Conservation (phyloP, 257 asterid species). For the Solanum clarkiae region DNA sequence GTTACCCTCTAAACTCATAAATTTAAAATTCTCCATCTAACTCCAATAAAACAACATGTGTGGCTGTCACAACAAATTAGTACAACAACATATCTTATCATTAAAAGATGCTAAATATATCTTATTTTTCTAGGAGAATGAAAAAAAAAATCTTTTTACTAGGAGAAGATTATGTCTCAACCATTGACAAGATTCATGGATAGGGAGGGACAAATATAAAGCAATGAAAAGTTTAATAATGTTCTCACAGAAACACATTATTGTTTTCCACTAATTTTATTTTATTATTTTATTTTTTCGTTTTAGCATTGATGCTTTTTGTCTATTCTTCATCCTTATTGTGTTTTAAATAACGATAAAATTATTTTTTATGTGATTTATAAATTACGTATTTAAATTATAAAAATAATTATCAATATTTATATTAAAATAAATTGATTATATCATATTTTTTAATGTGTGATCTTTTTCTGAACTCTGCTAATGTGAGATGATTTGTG, state of each 20-base stretch:
- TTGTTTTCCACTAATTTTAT: not conserved
- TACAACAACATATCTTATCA: not conserved
- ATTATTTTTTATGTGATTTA: not conserved
- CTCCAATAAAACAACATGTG: not conserved
- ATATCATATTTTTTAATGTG: not conserved
- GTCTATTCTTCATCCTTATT: not conserved
- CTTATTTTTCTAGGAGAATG: not conserved
- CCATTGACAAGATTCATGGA: not conserved
- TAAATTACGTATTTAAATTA: accelerated
- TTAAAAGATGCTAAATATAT: not conserved
- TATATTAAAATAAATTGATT: not conserved
- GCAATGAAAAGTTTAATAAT: not conserved
- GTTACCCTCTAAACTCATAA: not conserved
- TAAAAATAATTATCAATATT: not conserved
- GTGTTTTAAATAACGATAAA: not conserved
- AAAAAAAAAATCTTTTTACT: not conserved
- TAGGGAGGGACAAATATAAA: not conserved
- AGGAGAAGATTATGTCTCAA: not conserved
- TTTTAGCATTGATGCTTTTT: not conserved
- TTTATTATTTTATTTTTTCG: not conserved
- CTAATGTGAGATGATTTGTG: not conserved
- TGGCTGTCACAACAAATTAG: not conserved
- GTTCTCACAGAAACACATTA: not conserved
- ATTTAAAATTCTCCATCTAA: not conserved
- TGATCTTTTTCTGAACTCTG: accelerated